A percentile compares a stretch with the other conserved stretches of the same genome.
These are phyloP conservation scores for Nevesoporus exiguus DNA, from an alignment of 768 basidiomycete genomes.

Conservation along the genomic window DNA sequence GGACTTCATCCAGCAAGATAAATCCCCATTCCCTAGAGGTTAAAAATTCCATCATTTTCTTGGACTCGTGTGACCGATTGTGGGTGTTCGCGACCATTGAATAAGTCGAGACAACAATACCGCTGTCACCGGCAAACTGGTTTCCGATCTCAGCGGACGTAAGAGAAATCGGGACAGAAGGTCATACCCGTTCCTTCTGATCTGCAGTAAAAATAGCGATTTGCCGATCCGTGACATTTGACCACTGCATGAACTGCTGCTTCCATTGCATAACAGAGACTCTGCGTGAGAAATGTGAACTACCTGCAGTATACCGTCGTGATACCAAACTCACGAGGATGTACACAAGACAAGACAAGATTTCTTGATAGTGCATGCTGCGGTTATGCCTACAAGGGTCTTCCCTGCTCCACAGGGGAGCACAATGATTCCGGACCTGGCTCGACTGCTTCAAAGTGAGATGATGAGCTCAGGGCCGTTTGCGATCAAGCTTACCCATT, in stretches of 20 bases:
- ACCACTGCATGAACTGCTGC: constrained; percentile 98
- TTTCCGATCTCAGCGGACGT: constrained; percentile 6
- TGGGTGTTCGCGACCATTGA: constrained; percentile 99
- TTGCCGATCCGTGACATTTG: constrained; percentile 93
- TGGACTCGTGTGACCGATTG: constrained; percentile 97
- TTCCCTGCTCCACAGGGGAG: constrained; percentile 98
- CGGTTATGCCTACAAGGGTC: constrained; percentile 98
- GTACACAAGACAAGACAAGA: constrained; percentile 97
- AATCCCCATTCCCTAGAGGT: constrained; percentile 99
- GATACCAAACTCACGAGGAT: constrained; percentile 70
- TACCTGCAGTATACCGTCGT: neutral
- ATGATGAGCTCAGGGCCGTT: neutral
- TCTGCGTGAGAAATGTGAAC: constrained; percentile 35
- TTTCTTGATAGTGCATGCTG: constrained; percentile 99
- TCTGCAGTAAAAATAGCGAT: constrained; percentile 98
- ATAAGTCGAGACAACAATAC: constrained; percentile 98
- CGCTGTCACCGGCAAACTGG: constrained; percentile 94
- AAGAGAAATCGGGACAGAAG: neutral
- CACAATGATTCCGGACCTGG: constrained; percentile 96
- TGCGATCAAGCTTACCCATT: constrained; percentile 65
- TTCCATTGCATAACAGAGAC: constrained; percentile 99
- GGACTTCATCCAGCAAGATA: constrained; percentile 95
- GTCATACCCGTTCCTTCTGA: constrained; percentile 88
- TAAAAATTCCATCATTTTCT: constrained; percentile 99
- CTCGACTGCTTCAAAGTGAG: constrained; percentile 57